Base-by-base conservation (phyloP, 495 filamentous ascomycete genomes). In the Pyronema omphalodes region DNA sequence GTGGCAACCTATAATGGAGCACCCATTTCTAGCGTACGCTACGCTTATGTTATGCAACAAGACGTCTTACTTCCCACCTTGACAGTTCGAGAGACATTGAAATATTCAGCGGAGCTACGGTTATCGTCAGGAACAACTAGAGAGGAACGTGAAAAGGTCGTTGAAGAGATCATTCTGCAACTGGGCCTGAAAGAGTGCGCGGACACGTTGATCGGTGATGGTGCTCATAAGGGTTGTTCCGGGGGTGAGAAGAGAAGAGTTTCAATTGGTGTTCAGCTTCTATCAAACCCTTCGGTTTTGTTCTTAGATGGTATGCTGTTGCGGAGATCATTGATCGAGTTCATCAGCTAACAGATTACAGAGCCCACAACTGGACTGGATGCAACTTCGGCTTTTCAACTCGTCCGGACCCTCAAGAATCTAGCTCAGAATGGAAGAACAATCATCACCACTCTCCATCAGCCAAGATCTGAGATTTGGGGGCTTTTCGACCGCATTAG, bases 281-380 rank as follows among this genome's bases (percentile, higher is more conserved):
- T 87, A 34, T 74, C 81, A 1, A 87, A 85, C 58, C 82, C 83
- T 2, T 84, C 79, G 11, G 75, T 86, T 6, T 60, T 87, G 7
- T 86, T 85, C 59, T 71, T 83, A 11, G 83, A 87, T 52, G 48
- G 39, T 41, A 41, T 41, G 39, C 7, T 12, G 2, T 2, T 41
- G 39, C 11, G 1, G 15, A 17, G 11, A 12, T 7, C 3, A 6
- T 41, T 7, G 6, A 29, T 29, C 23, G 23, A 29, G 23, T 29
- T 1, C 23, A 5, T 5, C 23, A 5, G 23, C 39, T 41, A 41
- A 41, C 15, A 6, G 15, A 41, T 12, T 1, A 41, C 6, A 41
- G 83, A 87, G 58, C 81, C 83, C 0, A 87, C 83, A 0, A 85
- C 83, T 6, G 82, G 81, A 0, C 68, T 86, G 9, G 82, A 86